Percentiles rank a stretch among this genome's conserved stretches.
These are phyloP conservation scores for Tylopilus plumbeoviolaceoides DNA, from an alignment of 768 basidiomycete genomes.

Conservation along the genomic window DNA sequence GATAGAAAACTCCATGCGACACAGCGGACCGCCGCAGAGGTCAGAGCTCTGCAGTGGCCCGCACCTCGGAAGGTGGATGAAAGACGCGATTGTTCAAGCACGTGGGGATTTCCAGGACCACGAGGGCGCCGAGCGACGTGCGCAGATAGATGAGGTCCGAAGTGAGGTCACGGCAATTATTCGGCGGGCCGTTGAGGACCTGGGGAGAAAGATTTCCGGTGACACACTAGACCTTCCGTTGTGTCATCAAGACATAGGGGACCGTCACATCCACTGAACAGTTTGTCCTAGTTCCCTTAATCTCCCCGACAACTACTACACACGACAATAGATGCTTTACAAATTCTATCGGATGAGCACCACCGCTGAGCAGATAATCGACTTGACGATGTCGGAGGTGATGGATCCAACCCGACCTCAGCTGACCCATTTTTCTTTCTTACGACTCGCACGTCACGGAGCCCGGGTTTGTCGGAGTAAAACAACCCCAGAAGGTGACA, in stretches of 20 bases:
- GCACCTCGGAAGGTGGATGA: conserved; percentile 14
- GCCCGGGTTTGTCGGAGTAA: not conserved
- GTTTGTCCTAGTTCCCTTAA: not conserved
- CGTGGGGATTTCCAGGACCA: conserved; percentile 1
- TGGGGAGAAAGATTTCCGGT: conserved; percentile 51
- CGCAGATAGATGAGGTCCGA: conserved; percentile 39
- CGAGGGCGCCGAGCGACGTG: conserved; percentile 5
- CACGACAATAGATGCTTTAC: not conserved
- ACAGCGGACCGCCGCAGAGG: not conserved
- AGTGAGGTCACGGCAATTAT: conserved; percentile 52
- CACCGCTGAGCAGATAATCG: not conserved
- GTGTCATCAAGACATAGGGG: not conserved
- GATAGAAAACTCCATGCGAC: not conserved
- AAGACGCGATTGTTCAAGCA: not conserved
- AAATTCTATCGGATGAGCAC: not conserved
- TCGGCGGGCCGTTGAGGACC: conserved; percentile 48
- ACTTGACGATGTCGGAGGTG: not conserved
- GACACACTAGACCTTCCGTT: conserved; percentile 23
- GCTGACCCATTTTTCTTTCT: not conserved
- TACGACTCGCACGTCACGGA: not conserved
- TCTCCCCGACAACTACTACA: not conserved
- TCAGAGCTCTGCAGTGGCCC: not conserved
- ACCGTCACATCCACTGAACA: not conserved
- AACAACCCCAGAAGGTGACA: not conserved
- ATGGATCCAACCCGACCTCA: not conserved